A percentile compares a stretch with the other conserved stretches of the same genome.
Evolutionary conservation across 345 rosid species (phyloP).

Genomic region (Gossypium anomalum): DNA sequence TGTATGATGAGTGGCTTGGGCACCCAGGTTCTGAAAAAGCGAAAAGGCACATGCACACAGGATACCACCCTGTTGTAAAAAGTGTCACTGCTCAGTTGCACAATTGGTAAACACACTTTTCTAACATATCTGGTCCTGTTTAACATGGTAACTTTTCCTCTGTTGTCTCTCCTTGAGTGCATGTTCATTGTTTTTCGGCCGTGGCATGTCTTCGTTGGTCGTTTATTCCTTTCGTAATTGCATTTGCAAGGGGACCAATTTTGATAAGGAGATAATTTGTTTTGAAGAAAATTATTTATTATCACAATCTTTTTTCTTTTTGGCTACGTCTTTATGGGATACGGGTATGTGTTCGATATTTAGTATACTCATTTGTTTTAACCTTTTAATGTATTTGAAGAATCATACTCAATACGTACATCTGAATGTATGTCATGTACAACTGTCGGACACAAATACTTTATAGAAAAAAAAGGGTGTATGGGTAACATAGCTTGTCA

Average conservation of each 20-base stretch:
- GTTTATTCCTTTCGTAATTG: neutral
- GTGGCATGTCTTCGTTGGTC: neutral
- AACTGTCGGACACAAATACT: neutral
- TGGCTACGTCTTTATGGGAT: neutral
- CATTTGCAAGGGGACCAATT: constrained; percentile 28
- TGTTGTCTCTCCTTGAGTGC: neutral
- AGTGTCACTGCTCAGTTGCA: constrained; percentile 67
- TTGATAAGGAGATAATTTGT: constrained; percentile 27
- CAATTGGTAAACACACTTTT: constrained; percentile 53
- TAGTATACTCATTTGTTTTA: neutral
- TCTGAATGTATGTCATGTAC: neutral
- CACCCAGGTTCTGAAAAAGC: constrained; percentile 83
- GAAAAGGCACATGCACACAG: constrained; percentile 66
- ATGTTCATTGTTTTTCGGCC: neutral
- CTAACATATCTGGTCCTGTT: neutral
- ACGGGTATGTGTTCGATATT: neutral
- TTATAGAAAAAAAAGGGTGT: neutral
- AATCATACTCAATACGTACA: neutral
- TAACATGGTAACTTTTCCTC: neutral
- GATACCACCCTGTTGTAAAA: constrained; percentile 77
- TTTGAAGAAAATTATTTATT: neutral
- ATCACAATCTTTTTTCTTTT: neutral
- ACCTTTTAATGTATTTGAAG: neutral
- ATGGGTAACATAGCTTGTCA: neutral
- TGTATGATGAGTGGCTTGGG: constrained; percentile 82